Evolutionary conservation across 345 rosid species (phyloP).

Genomic region (Atalantia buxifolia): DNA sequence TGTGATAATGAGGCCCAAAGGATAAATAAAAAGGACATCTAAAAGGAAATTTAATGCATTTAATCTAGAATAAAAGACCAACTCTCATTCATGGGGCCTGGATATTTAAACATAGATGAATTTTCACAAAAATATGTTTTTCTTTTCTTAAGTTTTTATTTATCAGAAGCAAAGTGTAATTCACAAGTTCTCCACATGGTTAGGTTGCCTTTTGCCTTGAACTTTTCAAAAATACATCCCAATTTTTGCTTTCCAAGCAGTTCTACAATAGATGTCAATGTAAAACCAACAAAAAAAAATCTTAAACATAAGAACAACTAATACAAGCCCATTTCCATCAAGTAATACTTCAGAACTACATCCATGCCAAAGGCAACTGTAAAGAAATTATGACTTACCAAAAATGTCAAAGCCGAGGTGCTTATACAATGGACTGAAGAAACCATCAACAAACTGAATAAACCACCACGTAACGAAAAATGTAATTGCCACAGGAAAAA

Average conservation of each 20-base stretch:
- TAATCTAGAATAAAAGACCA: not conserved
- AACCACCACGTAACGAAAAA: slow-evolving; percentile 75
- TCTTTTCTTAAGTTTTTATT: not conserved
- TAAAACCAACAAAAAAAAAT: not conserved
- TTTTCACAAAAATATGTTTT: not conserved
- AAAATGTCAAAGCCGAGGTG: slow-evolving; percentile 59
- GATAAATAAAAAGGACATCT: not conserved
- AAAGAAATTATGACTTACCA: slow-evolving; percentile 35
- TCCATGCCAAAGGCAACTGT: not conserved
- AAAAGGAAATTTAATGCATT: not conserved
- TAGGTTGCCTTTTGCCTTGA: not conserved
- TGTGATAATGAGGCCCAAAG: not conserved
- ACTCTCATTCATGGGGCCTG: not conserved
- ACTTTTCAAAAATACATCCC: not conserved
- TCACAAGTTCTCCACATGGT: not conserved
- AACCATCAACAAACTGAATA: slow-evolving; percentile 69
- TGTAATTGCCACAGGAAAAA: slow-evolving; percentile 70
- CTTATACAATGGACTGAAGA: slow-evolving; percentile 70
- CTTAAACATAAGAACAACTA: not conserved
- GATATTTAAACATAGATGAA: too few species aligned
- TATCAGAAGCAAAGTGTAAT: not conserved
- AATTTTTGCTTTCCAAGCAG: not conserved
- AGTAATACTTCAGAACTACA: not conserved
- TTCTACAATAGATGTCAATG: not conserved
- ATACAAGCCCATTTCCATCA: not conserved